Percentiles rank a stretch among this genome's conserved stretches.
Conservation (phyloP, 345 rosid species). For the Raphanus raphanistrum region DNA sequence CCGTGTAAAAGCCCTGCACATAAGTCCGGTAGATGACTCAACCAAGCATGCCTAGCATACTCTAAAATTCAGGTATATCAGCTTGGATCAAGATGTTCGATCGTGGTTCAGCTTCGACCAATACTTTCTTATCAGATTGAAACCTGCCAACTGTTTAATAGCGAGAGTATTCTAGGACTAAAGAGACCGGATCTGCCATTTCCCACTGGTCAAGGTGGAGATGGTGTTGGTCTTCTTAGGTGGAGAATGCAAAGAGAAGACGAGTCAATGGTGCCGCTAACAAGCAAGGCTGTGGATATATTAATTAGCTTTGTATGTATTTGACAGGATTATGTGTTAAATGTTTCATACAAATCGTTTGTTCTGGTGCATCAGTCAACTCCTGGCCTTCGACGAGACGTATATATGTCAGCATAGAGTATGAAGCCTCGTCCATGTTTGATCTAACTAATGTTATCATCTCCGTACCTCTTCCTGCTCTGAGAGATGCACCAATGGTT, state of each 20-base stretch:
- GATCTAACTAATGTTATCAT: conserved; percentile 84
- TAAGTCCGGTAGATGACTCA: no score
- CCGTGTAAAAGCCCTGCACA: no score
- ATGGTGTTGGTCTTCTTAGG: conserved; percentile 94
- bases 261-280: conserved; percentile 95
- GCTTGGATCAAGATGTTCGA: no score
- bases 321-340: background rate
- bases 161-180: conserved; percentile 79
- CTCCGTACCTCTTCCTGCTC: conserved; percentile 95
- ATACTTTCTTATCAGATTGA: no score
- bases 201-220: conserved; percentile 88
- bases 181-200: conserved; percentile 94
- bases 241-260: conserved; percentile 99
- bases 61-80: no score
- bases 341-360: background rate
- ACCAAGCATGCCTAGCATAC: no score
- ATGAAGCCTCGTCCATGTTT: conserved; percentile 91
- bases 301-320: background rate
- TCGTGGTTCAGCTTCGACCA: no score
- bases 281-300: conserved; percentile 58
- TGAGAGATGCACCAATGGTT: conserved; percentile 82
- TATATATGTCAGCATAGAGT: conserved; percentile 89
- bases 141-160: conserved; percentile 51
- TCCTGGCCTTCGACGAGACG: conserved; percentile 99
- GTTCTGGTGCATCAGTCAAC: conserved; percentile 63